Evolutionary conservation across 2,329 filamentous ascomycete species (phyloP), one percentile per base, ranked within the genome.

Genomic region (Epichloe sibirici): DNA sequence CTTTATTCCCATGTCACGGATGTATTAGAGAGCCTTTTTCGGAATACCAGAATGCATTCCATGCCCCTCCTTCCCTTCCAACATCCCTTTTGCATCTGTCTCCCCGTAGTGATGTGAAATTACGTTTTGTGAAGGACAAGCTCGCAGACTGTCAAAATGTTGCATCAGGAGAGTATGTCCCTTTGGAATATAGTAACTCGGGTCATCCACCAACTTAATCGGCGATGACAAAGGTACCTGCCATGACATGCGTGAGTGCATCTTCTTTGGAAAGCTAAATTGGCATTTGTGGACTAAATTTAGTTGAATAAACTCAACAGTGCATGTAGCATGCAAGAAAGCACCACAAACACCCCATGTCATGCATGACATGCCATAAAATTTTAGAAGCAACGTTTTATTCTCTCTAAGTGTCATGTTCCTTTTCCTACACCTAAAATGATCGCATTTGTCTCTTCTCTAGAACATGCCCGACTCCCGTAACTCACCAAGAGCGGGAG

Each of bases 21-120:
- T 70, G 68, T 69, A 65, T 62, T 67, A 66, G 64, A 64, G 63
- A 39, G 12, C 37, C 62, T 68, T 66, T 64, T 65, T 57, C 55
- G 60, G 56, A 65, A 64, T 66, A 65, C 57, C 59, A 57, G 59
- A 64, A 62, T 62, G 61, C 60, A 61, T 65, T 59, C 57, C 57
- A 58, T 61, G 56, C 55, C 49, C 37, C 34, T 38, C 7, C 21
- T 39, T n/a, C 28, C 2, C 21, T 39, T n/a, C 21, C 15, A 47
- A 31, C 8, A 7, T 45, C 4, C n/a, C 7, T 43, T 23, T 43
- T 8, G 9, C 40, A 4, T 25, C 17, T 43, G n/a, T n/a, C 11
- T 8, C 21, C 11, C 9, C 21, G n/a, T 43, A 13, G 9, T 12
- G 12, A 11, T 17, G 3, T n/a, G 7, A 6, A 45, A 48, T 46